Conservation (phyloP, 1,284 basidiomycete genomes). For the Trichosporon ovoides region DNA sequence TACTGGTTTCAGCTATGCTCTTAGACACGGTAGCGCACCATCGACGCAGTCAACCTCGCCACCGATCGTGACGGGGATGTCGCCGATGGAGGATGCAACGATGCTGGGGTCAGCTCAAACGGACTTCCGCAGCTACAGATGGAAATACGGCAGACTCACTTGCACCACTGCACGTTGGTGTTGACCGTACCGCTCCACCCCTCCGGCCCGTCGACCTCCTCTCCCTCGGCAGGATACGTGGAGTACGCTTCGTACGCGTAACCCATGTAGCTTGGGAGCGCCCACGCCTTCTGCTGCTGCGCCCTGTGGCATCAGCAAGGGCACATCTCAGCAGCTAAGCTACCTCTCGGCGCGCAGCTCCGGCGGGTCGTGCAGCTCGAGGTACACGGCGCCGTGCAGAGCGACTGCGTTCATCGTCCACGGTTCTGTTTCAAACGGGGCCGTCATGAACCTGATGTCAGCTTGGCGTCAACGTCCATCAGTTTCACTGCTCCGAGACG, state of each 20-base stretch:
- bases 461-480: background rate
- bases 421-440: constrained; percentile 73
- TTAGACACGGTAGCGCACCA: constrained; percentile 53
- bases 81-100: constrained; percentile 79
- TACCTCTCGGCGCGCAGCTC: constrained; percentile 24
- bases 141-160: constrained; percentile 27
- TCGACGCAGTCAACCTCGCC: constrained; percentile 93
- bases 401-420: constrained; percentile 83
- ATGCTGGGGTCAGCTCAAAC: constrained; percentile 54
- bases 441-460: constrained; percentile 59
- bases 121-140: no score
- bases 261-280: constrained; percentile 44
- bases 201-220: constrained; percentile 40
- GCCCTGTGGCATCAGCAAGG: constrained; percentile 6
- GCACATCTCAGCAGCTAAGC: background rate
- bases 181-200: constrained; percentile 84
- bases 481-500: background rate
- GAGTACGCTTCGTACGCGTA: constrained; percentile 46
- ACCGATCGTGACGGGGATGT: constrained; percentile 75
- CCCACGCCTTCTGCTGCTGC: constrained; percentile 30
- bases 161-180: constrained; percentile 91
- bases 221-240: constrained; percentile 19
- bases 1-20: constrained; percentile 17
- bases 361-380: constrained; percentile 66
- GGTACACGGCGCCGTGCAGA: constrained; percentile 68